Percentiles rank a stretch among this genome's conserved stretches.
Conservation (phyloP, 768 basidiomycete genomes). For the Sistotremastrum niveocremeum region DNA sequence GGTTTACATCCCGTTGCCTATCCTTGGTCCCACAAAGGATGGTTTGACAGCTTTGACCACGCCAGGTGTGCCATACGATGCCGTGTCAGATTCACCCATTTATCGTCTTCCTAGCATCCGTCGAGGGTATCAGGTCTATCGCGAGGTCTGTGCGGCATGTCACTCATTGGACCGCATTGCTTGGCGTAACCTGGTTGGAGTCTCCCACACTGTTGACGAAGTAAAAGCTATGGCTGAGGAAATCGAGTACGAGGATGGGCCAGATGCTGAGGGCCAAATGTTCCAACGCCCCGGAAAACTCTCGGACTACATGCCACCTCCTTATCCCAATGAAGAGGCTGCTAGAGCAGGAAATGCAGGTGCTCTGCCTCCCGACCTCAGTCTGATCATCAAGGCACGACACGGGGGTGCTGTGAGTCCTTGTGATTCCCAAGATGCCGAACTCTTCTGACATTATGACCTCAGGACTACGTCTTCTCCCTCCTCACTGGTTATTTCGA, state of each 20-base stretch:
- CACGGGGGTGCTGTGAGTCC: conserved; percentile 84
- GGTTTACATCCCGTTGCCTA: conserved; percentile 80
- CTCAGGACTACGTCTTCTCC: conserved; percentile 91
- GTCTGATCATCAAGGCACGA: conserved; percentile 94
- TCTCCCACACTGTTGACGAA: conserved; percentile 91
- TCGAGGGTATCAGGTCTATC: conserved; percentile 93
- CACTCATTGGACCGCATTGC: conserved; percentile 99
- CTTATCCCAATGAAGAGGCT: conserved; percentile 97
- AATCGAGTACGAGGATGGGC: conserved; percentile 92
- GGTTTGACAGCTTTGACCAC: conserved; percentile 89
- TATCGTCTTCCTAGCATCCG: conserved; percentile 52
- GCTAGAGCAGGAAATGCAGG: conserved; percentile 89
- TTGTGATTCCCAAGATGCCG: not conserved
- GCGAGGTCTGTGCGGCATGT: conserved; percentile 97
- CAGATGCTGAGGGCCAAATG: conserved; percentile 92
- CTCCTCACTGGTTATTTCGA: conserved; percentile 96
- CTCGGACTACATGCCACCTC: conserved; percentile 87
- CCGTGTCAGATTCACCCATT: conserved; percentile 5
- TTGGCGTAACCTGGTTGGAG: conserved; percentile 98
- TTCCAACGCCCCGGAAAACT: conserved; percentile 98
- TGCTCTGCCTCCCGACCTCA: conserved; percentile 93
- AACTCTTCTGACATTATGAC: not conserved
- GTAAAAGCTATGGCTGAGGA: conserved; percentile 88
- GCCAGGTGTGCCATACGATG: conserved; percentile 51
- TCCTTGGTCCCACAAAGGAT: conserved; percentile 88